A percentile compares a stretch with the other conserved stretches of the same genome.
phyloP scores from a whole-genome alignment of 768 basidiomycete species.

The Trametes cingulata region DNA sequence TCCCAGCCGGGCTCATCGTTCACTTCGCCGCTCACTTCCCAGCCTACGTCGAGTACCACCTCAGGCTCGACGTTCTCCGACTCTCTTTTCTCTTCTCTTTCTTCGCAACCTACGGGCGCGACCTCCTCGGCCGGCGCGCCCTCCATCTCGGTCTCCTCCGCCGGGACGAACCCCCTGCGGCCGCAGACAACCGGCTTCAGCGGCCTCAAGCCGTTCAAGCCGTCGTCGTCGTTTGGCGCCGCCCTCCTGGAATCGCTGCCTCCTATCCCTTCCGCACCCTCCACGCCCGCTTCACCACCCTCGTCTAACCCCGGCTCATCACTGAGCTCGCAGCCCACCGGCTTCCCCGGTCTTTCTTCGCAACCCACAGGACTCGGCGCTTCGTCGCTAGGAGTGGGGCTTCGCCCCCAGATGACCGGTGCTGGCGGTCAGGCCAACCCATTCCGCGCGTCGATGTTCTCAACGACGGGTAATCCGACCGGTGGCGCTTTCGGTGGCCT shows the following conservation, averaged over 20 bases:
- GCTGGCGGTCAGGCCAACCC: constrained; percentile 39
- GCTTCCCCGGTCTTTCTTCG: constrained; percentile 43
- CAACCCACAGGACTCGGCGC: constrained; percentile 24
- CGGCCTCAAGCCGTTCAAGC: constrained; percentile 57
- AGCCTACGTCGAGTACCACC: constrained; percentile 35
- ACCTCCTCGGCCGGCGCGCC: constrained; percentile 31
- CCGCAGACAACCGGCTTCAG: constrained; percentile 53
- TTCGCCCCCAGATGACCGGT: constrained; percentile 44
- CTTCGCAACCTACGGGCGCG: constrained; percentile 54
- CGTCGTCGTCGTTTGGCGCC: constrained; percentile 54
- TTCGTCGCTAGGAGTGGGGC: constrained; percentile 31
- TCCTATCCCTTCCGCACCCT: constrained; percentile 59
- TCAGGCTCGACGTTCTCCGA: constrained; percentile 49
- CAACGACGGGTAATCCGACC: constrained; percentile 15
- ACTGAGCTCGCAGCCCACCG: constrained; percentile 56
- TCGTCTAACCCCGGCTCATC: constrained; percentile 15
- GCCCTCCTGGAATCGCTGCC: constrained; percentile 55
- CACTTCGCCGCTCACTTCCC: constrained; percentile 21
- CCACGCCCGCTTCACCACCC: constrained; percentile 42
- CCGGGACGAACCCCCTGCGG: constrained; percentile 34
- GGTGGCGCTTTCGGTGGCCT: constrained; percentile 11
- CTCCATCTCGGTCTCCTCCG: constrained; percentile 34
- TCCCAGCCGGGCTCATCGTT: constrained; percentile 4
- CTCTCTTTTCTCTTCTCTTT: constrained; percentile 48
- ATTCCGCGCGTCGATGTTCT: constrained; percentile 43